Percentiles rank a stretch among this genome's conserved stretches.
phyloP scores from a whole-genome alignment of 2,329 filamentous ascomycete genomes.

The Plectosphaerella sp. region DNA sequence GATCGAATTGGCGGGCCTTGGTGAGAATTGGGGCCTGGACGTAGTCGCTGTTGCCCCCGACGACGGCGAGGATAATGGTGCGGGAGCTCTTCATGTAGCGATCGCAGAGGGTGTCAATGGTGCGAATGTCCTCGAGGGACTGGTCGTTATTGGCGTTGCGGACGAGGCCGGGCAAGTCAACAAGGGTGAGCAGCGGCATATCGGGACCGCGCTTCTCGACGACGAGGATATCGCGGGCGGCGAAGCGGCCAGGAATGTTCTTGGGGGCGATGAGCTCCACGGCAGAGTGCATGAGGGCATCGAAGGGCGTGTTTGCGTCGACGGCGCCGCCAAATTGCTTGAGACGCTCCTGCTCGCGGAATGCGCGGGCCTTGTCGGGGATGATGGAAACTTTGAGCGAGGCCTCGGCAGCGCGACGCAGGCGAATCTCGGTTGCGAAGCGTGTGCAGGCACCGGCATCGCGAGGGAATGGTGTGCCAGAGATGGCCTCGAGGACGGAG shows the following conservation, averaged over 20 bases:
- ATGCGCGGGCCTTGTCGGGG: slow-evolving; percentile 43
- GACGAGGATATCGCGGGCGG: slow-evolving; percentile 48
- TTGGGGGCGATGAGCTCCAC: slow-evolving; percentile 46
- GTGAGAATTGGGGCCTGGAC: slow-evolving; percentile 47
- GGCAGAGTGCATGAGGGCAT: slow-evolving; percentile 45
- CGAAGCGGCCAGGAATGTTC: slow-evolving; percentile 45
- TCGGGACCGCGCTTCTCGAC: slow-evolving; percentile 56
- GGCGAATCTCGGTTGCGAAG: slow-evolving; percentile 55
- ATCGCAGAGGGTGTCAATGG: slow-evolving; percentile 47
- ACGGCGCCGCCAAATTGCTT: slow-evolving; percentile 43
- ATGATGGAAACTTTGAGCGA: slow-evolving; percentile 49
- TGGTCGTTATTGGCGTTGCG: slow-evolving; percentile 49
- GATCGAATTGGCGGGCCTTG: slow-evolving; percentile 46
- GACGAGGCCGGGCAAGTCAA: slow-evolving; percentile 58
- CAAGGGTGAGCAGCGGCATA: slow-evolving; percentile 55
- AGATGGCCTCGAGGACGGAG: slow-evolving; percentile 60
- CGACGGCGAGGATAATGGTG: slow-evolving; percentile 51
- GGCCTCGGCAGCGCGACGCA: slow-evolving; percentile 41
- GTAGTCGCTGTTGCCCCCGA: slow-evolving; percentile 51
- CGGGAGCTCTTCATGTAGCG: slow-evolving; percentile 52
- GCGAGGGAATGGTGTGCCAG: slow-evolving; percentile 55
- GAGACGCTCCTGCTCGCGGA: slow-evolving; percentile 41
- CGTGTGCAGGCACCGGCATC: slow-evolving; percentile 58
- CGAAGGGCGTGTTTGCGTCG: slow-evolving; percentile 39
- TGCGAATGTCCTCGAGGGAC: slow-evolving; percentile 45